Evolutionary conservation across 2,329 filamentous ascomycete species (phyloP), one percentile per base, ranked within the genome.

Genomic region (Nothopassalora personata): DNA sequence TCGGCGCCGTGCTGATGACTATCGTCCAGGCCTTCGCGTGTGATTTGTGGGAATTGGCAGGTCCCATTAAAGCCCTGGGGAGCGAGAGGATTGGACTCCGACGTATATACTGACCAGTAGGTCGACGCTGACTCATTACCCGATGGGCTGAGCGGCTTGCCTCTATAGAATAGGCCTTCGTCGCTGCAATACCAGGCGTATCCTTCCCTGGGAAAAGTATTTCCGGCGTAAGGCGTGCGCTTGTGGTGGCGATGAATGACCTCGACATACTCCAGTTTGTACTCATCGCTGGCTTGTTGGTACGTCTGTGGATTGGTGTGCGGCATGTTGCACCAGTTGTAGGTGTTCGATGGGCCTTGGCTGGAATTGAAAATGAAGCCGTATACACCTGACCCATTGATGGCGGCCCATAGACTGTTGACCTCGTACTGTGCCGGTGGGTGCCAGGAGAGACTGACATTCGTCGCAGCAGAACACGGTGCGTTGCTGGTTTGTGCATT

Each of bases 251-350:
- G 83, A 69, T 94, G 90, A 53, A 92, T 88, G 80, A 92, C 76
- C 74, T 93, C 89, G 7, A 93, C 89, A 70, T 92, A 93, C 67
- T 81, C 75, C 53, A 94, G 76, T 66, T 85, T 77, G 69, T 84
- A 91, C n/a, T 73, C 63, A 1, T 76, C 67, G 0, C 81, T 76
- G 60, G 74, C 79, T 34, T 57, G 64, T 13, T 79, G 72, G 69
- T 94, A 94, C 67, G 90, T 87, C 13, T 74, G 73, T 23, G 72
- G 75, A 33, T 89, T 81, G n/a, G 89, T 87, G 74, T 93, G 90
- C 0, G 90, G 90, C 89, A 94, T 94, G 69, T 94, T 92, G 74
- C 90, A 94, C 80, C 80, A 93, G 72, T 93, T 91, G 74, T 92
- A 92, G 1, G 76, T 80, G 43, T 69, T 84, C 83, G 73, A 89